Evolutionary conservation across 495 filamentous ascomycete genomes (phyloP).

Genomic region (Staphylotrichum longicolle): DNA sequence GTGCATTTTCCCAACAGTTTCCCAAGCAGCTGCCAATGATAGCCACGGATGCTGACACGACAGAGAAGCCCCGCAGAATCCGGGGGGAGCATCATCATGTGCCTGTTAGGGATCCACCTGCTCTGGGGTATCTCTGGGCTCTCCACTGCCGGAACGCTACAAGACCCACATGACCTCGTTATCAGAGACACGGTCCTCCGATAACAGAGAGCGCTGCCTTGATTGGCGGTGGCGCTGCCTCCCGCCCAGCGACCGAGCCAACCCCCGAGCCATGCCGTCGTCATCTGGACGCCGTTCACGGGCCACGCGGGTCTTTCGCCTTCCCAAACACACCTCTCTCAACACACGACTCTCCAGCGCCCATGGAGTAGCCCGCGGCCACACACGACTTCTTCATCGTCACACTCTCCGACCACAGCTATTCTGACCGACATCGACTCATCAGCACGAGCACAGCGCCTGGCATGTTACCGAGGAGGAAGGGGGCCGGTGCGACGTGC

Average conservation of each 20-base stretch:
- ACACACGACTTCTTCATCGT: background rate
- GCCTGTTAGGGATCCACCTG: slow-evolving; percentile 3
- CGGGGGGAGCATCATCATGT: background rate
- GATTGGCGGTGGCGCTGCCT: slow-evolving; percentile 17
- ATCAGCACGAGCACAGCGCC: slow-evolving; percentile 11
- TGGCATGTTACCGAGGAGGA: slow-evolving; percentile 44
- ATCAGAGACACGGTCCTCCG: background rate
- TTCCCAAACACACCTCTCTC: background rate
- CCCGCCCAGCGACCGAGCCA: slow-evolving; percentile 9
- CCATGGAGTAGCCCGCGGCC: slow-evolving; percentile 6
- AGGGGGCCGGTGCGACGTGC: slow-evolving; percentile 39
- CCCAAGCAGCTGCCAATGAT: background rate
- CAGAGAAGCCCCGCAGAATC: background rate
- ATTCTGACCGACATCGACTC: background rate
- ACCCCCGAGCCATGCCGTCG: slow-evolving; percentile 16
- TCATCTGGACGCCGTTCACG: slow-evolving; percentile 15
- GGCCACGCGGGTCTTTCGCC: slow-evolving; percentile 9
- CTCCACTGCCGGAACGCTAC: background rate
- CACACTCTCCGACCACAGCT: background rate
- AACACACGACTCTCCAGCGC: background rate
- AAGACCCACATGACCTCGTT: background rate
- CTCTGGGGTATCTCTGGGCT: background rate
- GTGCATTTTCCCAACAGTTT: no score
- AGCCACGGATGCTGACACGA: background rate
- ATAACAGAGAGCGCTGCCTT: background rate